phyloP scores from a whole-genome alignment of 2,329 filamentous ascomycete species.

The Aureobasidium sp. region DNA sequence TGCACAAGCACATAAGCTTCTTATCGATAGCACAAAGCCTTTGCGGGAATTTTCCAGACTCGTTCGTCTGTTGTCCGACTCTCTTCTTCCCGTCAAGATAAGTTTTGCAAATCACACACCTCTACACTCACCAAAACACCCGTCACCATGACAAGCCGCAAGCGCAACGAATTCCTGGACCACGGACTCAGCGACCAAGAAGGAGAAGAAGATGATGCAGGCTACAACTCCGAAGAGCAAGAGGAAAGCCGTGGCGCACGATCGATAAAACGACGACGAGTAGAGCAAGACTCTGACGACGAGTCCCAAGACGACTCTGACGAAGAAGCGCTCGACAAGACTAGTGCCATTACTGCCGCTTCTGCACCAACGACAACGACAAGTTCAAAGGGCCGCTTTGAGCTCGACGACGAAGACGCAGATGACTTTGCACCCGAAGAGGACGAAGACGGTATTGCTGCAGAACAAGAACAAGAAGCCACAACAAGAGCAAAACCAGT shows the following conservation, averaged over 20 bases:
- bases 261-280: slow-evolving; percentile 55
- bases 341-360: slow-evolving; percentile 13
- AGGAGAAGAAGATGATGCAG: slow-evolving; percentile 37
- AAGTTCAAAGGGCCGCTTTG: background rate
- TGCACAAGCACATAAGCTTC: background rate
- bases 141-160: slow-evolving; percentile 57
- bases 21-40: background rate
- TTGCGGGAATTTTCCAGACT: background rate
- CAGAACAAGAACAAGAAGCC: slow-evolving; percentile 19
- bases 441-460: slow-evolving; percentile 19
- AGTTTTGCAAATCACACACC: background rate
- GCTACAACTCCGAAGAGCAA: slow-evolving; percentile 60
- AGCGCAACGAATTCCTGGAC: slow-evolving; percentile 65
- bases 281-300: slow-evolving; percentile 37
- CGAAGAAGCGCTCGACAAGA: slow-evolving; percentile 16
- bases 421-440: slow-evolving; percentile 22
- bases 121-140: background rate
- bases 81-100: background rate
- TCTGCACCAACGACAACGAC: background rate
- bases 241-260: slow-evolving; percentile 57
- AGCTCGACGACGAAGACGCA: slow-evolving; percentile 10
- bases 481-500: slow-evolving; percentile 24
- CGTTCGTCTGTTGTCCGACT: background rate
- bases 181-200: slow-evolving; percentile 39
- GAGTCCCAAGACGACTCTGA: slow-evolving; percentile 28